Base-by-base conservation (phyloP, 108 stramenopile genomes). In the Phaeodactylum tricornutum region DNA sequence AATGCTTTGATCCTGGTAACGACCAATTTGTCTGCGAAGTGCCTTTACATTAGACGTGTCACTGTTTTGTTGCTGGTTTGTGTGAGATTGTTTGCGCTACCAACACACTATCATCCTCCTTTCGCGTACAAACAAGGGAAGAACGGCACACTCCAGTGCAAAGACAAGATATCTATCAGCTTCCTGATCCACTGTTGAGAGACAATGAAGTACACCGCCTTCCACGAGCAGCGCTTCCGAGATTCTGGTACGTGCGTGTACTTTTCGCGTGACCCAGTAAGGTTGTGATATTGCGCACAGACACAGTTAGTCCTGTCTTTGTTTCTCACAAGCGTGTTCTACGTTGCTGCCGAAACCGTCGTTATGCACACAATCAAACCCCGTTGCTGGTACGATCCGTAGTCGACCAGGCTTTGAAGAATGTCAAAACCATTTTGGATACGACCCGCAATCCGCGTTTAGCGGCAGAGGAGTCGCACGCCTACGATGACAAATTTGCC, bases 401-500 rank as follows among this genome's bases (percentile, higher is more conserved):
- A 56, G 71, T 73, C 29, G 28, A 37, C 12, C 40, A 66, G 40
- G 61, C 75, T 9, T 50, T 71, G 3, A 27, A 47, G 14, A 39
- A 34, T 4, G 66, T 77, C 11, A 6, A 61, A 22, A 47, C 41
- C 16, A 67, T 77, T 29, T 36, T 77, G 32, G 66, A 71, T 22
- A 38, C 46, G 35, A 41, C 61, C 29, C 61, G 69, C 4, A 47
- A 60, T 44, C 66, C 66, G 6, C 66, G 53, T 15, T 45, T 62
- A 23, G 66, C 70, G 4, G 54, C 59, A 25, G 70, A 71, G 23
- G 42, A 55, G 17, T 33, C 77, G 24, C 83, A 90, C 53, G 55
- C 52, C 2, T 90, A 86, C 44, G 65, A 55, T 12, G 75, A 77
- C 55, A 90, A 90, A 64, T 90, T 67, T 59, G 65, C 37, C 3